Base-by-base conservation (phyloP, 148 eudicot genomes). In the Amaranthus cruentus region DNA sequence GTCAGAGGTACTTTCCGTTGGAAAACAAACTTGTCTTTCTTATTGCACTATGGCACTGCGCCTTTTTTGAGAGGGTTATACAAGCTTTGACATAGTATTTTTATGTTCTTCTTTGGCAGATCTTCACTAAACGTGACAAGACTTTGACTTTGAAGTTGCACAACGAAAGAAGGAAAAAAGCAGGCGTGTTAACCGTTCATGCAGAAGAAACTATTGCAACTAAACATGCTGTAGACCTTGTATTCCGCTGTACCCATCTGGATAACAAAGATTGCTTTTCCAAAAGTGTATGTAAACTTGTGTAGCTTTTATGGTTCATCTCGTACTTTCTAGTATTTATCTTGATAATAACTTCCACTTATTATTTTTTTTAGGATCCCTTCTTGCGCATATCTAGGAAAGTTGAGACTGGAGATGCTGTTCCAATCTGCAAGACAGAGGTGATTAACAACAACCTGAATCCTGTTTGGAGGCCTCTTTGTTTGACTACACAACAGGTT, bases 351-450 rank as follows among this genome's bases (percentile, higher is more conserved):
- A 75, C 57, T 48, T 51, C 61, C 15, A 49, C 10, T 77, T 9
- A 54, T 15, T 18, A 18, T 18, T 18, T 78, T 59, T 28, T 84
- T 49, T 77, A 95, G 99, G 99, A 91, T 86, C 97, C 97, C 21
- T 95, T 95, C 73, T 75, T 95, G 80, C 88, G 91, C 80, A 92
- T 95, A 73, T 95, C 96, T 21, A 87, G 91, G 81, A 77, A 83
- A 74, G 83, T 82, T 63, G 99, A 95, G 80, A 80, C 76, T 50
- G 99, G 99, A 68, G 81, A 80, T 47, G 72, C 79, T 68, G 71
- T 95, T 73, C 92, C 94, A 12, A 84, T 95, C 71, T 92, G 90
- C 87, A 95, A 90, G 88, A 90, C 97, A 15, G 99, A 95, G 79
- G 94, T 84, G 44, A 78, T 90, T 75, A 78, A 86, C 74, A 85